Conservation (phyloP, 257 asterid genomes). For the Dorcoceras hygrometricum region DNA sequence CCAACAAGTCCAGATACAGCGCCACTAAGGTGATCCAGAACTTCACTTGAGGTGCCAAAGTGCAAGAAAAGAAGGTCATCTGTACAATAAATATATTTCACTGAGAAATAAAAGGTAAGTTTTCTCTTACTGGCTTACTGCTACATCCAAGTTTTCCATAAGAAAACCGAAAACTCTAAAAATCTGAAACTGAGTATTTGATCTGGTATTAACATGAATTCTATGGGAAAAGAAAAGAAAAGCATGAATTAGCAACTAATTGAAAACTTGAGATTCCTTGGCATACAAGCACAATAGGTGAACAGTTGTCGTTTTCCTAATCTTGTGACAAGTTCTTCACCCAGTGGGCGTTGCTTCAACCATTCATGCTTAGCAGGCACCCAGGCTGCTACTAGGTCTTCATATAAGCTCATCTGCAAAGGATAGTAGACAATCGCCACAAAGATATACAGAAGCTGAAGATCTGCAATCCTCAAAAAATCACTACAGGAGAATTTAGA, state of each 20-base stretch:
- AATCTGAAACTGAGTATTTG: slow-evolving; percentile 2
- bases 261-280: slow-evolving; percentile 31
- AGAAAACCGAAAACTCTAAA: neutral
- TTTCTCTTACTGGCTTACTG: slow-evolving; percentile 12
- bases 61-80: slow-evolving; percentile 89
- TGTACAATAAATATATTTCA: slow-evolving; percentile 28
- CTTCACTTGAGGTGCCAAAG: slow-evolving; percentile 97
- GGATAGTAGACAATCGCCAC: slow-evolving; percentile 25
- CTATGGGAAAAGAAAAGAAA: neutral
- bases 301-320: slow-evolving; percentile 77
- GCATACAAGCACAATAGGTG: slow-evolving; percentile 95
- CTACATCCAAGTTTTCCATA: neutral
- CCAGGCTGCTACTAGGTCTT: slow-evolving; percentile 98
- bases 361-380: slow-evolving; percentile 92
- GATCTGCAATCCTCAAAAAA: slow-evolving; percentile 17
- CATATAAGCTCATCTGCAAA: slow-evolving; percentile 94
- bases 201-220: slow-evolving; percentile 1
- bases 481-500: slow-evolving; percentile 18
- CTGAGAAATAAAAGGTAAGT: slow-evolving; percentile 17
- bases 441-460: slow-evolving; percentile 23
- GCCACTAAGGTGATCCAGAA: slow-evolving; percentile 83
- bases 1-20: slow-evolving; percentile 79
- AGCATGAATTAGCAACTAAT: slow-evolving; percentile 26
- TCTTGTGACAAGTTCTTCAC: slow-evolving; percentile 63
- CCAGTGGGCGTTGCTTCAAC: slow-evolving; percentile 76